phyloP scores from a whole-genome alignment of 2,329 filamentous ascomycete genomes.

The Alternaria solani region DNA sequence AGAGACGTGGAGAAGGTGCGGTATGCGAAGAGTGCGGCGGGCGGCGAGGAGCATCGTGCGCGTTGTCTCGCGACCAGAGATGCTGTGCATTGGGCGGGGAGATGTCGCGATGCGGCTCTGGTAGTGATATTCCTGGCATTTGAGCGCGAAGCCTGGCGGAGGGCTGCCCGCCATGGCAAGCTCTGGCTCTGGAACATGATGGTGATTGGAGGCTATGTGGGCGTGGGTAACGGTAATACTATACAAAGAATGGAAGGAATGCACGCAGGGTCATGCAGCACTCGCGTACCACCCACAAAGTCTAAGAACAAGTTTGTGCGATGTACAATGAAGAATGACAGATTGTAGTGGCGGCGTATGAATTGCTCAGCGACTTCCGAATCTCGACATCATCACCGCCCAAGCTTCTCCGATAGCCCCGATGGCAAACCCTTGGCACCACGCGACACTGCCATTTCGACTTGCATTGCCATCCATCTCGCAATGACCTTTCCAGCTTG shows the following conservation, averaged over 20 bases:
- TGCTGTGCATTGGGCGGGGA: conserved; percentile 44
- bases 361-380: conserved; percentile 32
- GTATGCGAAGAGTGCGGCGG: conserved; percentile 43
- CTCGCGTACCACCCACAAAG: conserved; percentile 11
- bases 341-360: conserved; percentile 24
- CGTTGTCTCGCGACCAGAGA: conserved; percentile 34
- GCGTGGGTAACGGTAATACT: conserved; percentile 15
- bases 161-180: conserved; percentile 70
- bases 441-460: conserved; percentile 4
- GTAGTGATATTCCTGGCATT: conserved; percentile 45
- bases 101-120: conserved; percentile 33
- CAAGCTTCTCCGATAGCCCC: conserved; percentile 32
- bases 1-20: conserved; percentile 53
- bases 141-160: conserved; percentile 59
- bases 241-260: conserved; percentile 12
- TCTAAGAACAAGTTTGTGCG: conserved; percentile 15
- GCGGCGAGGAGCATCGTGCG: conserved; percentile 38
- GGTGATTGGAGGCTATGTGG: conserved; percentile 5
- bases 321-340: conserved; percentile 17
- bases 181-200: conserved; percentile 70
- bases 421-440: conserved; percentile 28
- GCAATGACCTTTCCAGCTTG: neutral
- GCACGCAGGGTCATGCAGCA: conserved; percentile 5
- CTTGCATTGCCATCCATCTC: neutral
- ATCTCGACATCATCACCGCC: conserved; percentile 36